A percentile compares a stretch with the other conserved stretches of the same genome.
These are phyloP conservation scores for Hypoxylon subgilvum DNA, from an alignment of 495 filamentous ascomycete species.

Conservation along the genomic window DNA sequence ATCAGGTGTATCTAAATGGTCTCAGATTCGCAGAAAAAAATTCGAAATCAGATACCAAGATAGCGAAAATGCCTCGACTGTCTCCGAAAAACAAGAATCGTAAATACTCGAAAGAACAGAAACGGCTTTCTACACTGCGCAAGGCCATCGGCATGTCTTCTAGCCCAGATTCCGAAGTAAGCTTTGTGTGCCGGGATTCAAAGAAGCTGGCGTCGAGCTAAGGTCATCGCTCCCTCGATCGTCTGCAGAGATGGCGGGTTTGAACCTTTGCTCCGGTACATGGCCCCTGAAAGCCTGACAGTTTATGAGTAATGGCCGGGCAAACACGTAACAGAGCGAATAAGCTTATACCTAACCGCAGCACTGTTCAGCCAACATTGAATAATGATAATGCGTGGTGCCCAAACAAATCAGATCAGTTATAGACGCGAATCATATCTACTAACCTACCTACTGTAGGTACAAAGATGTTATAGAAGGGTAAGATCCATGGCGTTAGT, in stretches of 20 bases:
- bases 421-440: no score
- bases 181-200: constrained; percentile 24
- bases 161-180: not conserved
- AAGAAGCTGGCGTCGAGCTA: not conserved
- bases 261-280: no score
- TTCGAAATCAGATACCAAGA: not conserved
- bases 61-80: not conserved
- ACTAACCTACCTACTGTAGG: no score
- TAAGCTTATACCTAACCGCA: no score
- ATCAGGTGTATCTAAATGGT: constrained; percentile 24
- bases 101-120: not conserved
- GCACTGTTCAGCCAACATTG: no score
- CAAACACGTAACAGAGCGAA: no score
- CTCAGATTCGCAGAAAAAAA: constrained; percentile 4
- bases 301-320: no score
- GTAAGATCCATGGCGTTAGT: no score
- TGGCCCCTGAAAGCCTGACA: no score
- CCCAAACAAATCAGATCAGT: no score
- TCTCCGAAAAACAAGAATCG: not conserved
- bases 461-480: no score
- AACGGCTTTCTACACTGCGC: not conserved
- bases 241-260: not conserved
- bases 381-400: no score
- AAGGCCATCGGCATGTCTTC: not conserved
- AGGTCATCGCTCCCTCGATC: not conserved